Base-by-base conservation (phyloP, 2,329 filamentous ascomycete genomes). In the Pseudogymnoascus sp. region DNA sequence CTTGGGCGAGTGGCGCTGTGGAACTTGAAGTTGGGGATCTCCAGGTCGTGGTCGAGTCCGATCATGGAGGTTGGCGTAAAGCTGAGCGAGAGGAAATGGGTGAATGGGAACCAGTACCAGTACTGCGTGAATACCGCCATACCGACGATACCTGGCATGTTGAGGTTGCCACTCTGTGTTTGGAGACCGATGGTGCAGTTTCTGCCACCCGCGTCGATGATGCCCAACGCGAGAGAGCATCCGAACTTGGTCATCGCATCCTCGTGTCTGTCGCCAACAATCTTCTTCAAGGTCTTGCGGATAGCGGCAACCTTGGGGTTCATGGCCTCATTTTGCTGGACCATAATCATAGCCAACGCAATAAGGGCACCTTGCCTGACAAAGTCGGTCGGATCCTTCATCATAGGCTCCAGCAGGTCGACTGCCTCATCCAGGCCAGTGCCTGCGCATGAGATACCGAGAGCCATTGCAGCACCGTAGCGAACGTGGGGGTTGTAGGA, bases 61-160 rank as follows among this genome's bases (percentile, higher is more conserved):
- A 97, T 97, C 72, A 99, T 90, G 1, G 95, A 90, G 1, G 96
- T 99, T 1, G 95, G 95, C n/a, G 91, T 92, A 78, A 99, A 97
- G 72, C 91, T 93, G 66, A 99, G 82, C 0, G 93, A 96, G 64
- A 99, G 77, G 85, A 99, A 99, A 77, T 99, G 95, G 31, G 95
- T 96, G 71, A 97, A 89, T 65, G 95, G 95, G 85, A 99, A 99
- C 95, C 95, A 99, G 80, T 99, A 99, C 95, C 95, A 99, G 80
- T 99, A 99, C 75, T 99, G 95, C 7, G 93, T 96, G 78, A 99
- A 99, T 62, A 99, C 90, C 28, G 92, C 93, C 87, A 96, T 96
- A 69, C 95, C 96, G 16, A 99, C 93, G 68, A 99, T 96, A 66
- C 91, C 96, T 16, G 93, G 87, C 93, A 99, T 97, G 81, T 99